phyloP scores from a whole-genome alignment of 495 filamentous ascomycete species.

The Amphirosellinia nigrospora region DNA sequence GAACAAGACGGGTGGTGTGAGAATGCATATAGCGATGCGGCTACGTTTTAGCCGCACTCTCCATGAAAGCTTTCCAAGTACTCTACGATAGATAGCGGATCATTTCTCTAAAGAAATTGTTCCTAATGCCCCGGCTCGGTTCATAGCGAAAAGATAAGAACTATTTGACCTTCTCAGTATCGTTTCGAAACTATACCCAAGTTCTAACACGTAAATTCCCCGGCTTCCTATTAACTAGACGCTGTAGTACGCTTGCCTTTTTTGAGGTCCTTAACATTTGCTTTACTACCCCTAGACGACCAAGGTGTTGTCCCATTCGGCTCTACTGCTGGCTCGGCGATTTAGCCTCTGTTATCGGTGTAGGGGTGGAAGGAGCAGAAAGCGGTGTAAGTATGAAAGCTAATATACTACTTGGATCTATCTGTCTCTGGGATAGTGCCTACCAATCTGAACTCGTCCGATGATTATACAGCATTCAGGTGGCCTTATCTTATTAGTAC shows the following conservation, averaged over 20 bases:
- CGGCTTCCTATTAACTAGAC: neutral
- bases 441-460: too few species aligned
- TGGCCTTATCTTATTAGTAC: neutral
- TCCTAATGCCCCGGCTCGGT: slow-evolving; percentile 19
- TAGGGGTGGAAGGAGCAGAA: neutral
- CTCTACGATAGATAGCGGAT: slow-evolving; percentile 22
- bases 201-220: neutral
- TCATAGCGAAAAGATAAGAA: slow-evolving; percentile 17
- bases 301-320: neutral
- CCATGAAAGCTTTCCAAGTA: slow-evolving; percentile 3
- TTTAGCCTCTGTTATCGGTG: neutral
- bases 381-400: neutral
- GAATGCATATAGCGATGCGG: slow-evolving; percentile 20
- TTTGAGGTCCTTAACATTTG: neutral
- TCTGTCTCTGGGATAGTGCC: neutral
- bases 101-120: slow-evolving; percentile 11
- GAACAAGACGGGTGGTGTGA: slow-evolving; percentile 14
- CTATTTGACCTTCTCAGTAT: neutral
- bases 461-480: neutral
- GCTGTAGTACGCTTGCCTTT: neutral
- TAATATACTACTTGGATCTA: neutral
- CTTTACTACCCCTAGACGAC: neutral
- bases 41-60: slow-evolving; percentile 9
- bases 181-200: neutral
- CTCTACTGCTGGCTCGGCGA: neutral